Conservation (phyloP, 2,329 filamentous ascomycete species). For the Aspergillaceae sp. region DNA sequence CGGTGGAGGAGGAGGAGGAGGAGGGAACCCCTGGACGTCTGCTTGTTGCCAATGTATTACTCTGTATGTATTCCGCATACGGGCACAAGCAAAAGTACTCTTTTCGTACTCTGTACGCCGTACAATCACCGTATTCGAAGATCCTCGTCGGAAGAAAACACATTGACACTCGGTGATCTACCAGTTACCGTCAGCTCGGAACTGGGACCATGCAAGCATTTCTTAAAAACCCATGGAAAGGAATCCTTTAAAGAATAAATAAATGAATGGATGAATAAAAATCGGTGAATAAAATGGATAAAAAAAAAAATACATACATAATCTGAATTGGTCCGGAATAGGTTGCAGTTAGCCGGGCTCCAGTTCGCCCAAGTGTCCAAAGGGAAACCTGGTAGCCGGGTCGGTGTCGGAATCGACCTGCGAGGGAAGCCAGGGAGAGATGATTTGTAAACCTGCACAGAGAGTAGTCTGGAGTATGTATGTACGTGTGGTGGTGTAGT, state of each 20-base stretch:
- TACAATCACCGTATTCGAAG: no score
- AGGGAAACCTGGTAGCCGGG: neutral
- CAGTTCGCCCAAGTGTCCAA: neutral
- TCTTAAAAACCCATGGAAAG: no score
- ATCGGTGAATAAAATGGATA: no score
- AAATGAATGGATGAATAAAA: no score
- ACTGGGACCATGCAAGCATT: no score
- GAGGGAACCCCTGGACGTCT: conserved; percentile 7
- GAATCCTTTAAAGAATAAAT: no score
- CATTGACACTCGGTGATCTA: neutral
- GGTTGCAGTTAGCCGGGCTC: neutral
- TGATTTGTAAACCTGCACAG: neutral
- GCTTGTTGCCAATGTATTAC: neutral
- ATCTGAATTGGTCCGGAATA: no score
- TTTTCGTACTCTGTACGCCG: neutral
- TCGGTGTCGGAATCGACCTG: neutral
- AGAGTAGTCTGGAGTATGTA: no score
- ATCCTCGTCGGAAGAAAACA: neutral
- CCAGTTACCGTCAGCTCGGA: neutral
- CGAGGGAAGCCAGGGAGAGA: neutral
- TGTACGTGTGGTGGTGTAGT: no score
- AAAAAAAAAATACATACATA: no score
- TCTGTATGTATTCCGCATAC: neutral
- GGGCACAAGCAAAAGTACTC: neutral
- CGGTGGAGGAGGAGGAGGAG: neutral